phyloP scores from a whole-genome alignment of 805 yeast species.

The Kodamaea sagamina region DNA sequence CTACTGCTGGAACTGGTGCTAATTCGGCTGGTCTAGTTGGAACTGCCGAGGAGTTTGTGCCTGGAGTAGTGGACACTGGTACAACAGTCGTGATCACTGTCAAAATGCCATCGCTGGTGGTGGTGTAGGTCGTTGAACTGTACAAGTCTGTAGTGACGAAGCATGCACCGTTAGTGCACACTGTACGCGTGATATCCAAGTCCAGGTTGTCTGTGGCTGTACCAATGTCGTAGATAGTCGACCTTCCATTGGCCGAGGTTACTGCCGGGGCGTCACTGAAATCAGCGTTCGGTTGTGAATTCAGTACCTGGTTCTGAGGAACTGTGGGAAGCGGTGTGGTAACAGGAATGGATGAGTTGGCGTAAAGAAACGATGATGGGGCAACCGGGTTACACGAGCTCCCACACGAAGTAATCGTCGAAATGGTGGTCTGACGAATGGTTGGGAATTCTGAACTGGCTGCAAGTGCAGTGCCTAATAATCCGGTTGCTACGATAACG shows the following conservation, averaged over 20 bases:
- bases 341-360: constrained; percentile 11
- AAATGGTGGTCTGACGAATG: constrained; percentile 10
- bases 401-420: constrained; percentile 10
- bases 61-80: constrained; percentile 21
- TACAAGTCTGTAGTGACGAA: constrained; percentile 36
- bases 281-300: too few species aligned
- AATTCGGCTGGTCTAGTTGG: background rate
- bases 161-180: constrained; percentile 35
- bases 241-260: constrained; percentile 11
- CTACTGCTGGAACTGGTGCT: background rate
- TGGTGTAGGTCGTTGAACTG: constrained; percentile 34
- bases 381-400: constrained; percentile 11
- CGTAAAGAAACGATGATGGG: constrained; percentile 15
- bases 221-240: constrained; percentile 26
- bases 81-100: constrained; percentile 39
- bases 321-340: constrained; percentile 3
- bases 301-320: too few species aligned
- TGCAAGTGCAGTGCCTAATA: constrained; percentile 10
- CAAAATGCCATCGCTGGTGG: constrained; percentile 40
- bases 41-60: background rate
- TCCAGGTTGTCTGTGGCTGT: constrained; percentile 24
- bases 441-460: constrained; percentile 12
- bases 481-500: constrained; percentile 5
- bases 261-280: too few species aligned
- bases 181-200: constrained; percentile 28